A percentile compares a stretch with the other conserved stretches of the same genome.
These are phyloP conservation scores for Clarireedia sp. DNA, from an alignment of 2,329 filamentous ascomycete species.

Conservation along the genomic window DNA sequence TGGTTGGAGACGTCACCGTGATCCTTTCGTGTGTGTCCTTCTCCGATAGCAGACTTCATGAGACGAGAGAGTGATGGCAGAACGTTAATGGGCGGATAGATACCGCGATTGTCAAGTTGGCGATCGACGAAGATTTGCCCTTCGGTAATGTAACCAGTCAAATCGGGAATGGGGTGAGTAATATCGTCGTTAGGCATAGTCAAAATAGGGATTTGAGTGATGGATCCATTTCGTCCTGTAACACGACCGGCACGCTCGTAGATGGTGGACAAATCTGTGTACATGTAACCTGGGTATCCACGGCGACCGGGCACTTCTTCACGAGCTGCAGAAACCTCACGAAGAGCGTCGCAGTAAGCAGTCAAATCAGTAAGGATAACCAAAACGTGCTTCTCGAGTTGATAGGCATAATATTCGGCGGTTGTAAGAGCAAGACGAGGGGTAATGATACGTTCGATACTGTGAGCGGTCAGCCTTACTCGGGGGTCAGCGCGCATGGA, in stretches of 20 bases:
- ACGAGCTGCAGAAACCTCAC: slow-evolving; percentile 94
- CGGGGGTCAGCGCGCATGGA: too few species aligned
- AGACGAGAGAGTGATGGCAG: slow-evolving; percentile 95
- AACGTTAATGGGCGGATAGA: slow-evolving; percentile 98
- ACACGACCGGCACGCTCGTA: slow-evolving; percentile 99
- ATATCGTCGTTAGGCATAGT: slow-evolving; percentile 99
- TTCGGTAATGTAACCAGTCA: slow-evolving; percentile 98
- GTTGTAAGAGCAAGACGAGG: slow-evolving; percentile 96
- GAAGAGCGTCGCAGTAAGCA: slow-evolving; percentile 96
- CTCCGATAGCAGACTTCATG: slow-evolving; percentile 99
- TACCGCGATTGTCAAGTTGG: slow-evolving; percentile 87
- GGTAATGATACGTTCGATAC: slow-evolving; percentile 99
- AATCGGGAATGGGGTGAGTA: slow-evolving; percentile 95
- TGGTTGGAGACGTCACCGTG: slow-evolving; percentile 99
- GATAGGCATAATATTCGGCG: slow-evolving; percentile 99
- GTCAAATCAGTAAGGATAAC: slow-evolving; percentile 98
- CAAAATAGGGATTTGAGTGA: slow-evolving; percentile 97
- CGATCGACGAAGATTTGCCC: slow-evolving; percentile 98
- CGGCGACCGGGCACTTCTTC: slow-evolving; percentile 98
- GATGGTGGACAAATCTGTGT: slow-evolving; percentile 99
- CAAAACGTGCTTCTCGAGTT: slow-evolving; percentile 98
- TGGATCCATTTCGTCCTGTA: slow-evolving; percentile 91
- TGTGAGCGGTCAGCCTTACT: slow-evolving; percentile 32
- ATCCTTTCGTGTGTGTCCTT: slow-evolving; percentile 92
- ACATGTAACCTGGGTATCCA: slow-evolving; percentile 99